These are phyloP conservation scores for Monosporascus sp. DNA, from an alignment of 2,329 filamentous ascomycete species.

Conservation along the genomic window DNA sequence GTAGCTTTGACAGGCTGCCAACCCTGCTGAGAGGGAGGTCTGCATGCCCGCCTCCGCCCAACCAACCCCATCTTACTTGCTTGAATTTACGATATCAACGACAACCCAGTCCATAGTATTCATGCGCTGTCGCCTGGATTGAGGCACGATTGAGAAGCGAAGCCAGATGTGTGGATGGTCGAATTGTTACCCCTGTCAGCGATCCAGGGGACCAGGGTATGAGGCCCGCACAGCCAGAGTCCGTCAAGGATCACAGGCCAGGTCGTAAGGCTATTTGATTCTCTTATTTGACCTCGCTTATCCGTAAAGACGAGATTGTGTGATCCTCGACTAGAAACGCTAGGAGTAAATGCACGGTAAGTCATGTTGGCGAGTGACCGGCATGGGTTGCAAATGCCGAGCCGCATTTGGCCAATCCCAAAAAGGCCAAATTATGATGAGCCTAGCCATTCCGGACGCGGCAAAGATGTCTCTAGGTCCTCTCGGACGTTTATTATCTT, in stretches of 20 bases:
- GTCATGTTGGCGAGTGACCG: background rate
- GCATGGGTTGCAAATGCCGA: too few species aligned
- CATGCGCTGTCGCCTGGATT: conserved; percentile 14
- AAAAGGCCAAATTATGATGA: too few species aligned
- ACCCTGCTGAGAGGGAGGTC: background rate
- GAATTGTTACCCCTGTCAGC: background rate
- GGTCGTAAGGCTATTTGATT: conserved; percentile 12
- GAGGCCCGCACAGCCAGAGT: conserved; percentile 14
- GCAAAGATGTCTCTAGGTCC: too few species aligned
- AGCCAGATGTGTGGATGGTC: conserved; percentile 4
- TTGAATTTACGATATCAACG: conserved; percentile 2
- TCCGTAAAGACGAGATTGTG: conserved; percentile 14
- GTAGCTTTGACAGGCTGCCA: background rate
- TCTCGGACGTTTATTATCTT: too few species aligned
- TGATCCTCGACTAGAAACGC: conserved; percentile 28
- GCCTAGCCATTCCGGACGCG: too few species aligned
- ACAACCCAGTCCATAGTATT: conserved; percentile 10
- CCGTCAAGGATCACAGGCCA: conserved; percentile 1
- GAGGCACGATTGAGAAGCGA: conserved; percentile 5
- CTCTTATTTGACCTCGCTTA: conserved; percentile 18
- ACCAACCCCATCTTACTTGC: conserved; percentile 4
- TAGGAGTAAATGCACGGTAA: conserved; percentile 12
- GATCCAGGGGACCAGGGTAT: conserved; percentile 12
- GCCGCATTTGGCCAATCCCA: too few species aligned
- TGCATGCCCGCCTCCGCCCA: background rate